Evolutionary conservation across 306 rosid species (phyloP).

Genomic region (Sophora flavescens): DNA sequence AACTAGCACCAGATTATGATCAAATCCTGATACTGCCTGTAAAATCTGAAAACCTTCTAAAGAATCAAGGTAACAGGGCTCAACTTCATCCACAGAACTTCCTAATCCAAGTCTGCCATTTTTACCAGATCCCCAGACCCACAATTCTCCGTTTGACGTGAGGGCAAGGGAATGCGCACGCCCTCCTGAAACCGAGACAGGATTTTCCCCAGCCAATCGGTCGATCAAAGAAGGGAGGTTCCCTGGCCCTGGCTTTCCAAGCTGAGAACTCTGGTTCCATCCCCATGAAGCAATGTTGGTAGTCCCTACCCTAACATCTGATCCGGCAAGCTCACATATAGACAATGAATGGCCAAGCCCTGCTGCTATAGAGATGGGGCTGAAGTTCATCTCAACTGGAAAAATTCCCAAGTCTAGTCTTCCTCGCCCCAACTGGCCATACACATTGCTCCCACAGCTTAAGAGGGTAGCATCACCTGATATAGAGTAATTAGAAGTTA

Average conservation of each 20-base stretch:
- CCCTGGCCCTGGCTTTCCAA: slow-evolving; percentile 77
- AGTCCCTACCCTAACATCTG: slow-evolving; percentile 47
- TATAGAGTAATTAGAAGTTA: slow-evolving; percentile 40
- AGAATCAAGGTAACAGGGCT: slow-evolving; percentile 68
- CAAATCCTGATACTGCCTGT: slow-evolving; percentile 89
- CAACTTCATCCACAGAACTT: slow-evolving; percentile 75
- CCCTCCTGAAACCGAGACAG: slow-evolving; percentile 74
- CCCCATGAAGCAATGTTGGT: slow-evolving; percentile 82
- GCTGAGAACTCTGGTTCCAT: slow-evolving; percentile 86
- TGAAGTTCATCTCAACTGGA: slow-evolving; percentile 66
- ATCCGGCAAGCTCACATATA: slow-evolving; percentile 61
- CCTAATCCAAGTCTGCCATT: slow-evolving; percentile 88
- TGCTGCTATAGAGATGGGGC: slow-evolving; percentile 68
- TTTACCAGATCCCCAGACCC: slow-evolving; percentile 94
- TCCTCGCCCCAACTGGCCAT: slow-evolving; percentile 83
- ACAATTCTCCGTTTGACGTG: slow-evolving; percentile 72
- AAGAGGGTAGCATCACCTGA: slow-evolving; percentile 77
- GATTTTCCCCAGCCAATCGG: slow-evolving; percentile 68
- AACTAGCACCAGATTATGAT: slow-evolving; percentile 81
- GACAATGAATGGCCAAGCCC: slow-evolving; percentile 97
- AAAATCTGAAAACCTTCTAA: slow-evolving; percentile 72
- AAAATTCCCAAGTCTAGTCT: slow-evolving; percentile 69
- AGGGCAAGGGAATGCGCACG: slow-evolving; percentile 88
- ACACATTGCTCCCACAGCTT: slow-evolving; percentile 83
- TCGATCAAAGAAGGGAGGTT: slow-evolving; percentile 62